A percentile compares a stretch with the other conserved stretches of the same genome.
Conservation (phyloP, 1,139 yeast species). For the Suhomyces coccinellae region DNA sequence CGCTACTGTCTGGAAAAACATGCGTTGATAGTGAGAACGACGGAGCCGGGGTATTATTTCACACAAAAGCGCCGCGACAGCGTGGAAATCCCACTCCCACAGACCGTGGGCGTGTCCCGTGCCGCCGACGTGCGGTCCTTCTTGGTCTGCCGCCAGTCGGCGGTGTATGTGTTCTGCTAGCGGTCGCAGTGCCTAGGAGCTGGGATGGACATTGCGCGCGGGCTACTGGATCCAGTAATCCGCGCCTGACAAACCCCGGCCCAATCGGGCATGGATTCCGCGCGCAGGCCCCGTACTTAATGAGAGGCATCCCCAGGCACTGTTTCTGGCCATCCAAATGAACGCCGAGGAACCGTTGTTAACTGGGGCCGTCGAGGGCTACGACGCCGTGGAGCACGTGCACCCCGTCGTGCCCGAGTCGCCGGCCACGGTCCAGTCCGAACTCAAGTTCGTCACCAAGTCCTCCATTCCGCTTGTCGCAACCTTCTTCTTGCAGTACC, state of each 20-base stretch:
- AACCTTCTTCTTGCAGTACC: constrained; percentile 38
- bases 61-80: constrained; percentile 4
- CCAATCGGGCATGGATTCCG: not conserved
- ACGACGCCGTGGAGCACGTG: not conserved
- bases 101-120: constrained; percentile 1
- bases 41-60: constrained; percentile 12
- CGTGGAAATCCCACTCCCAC: constrained; percentile 19
- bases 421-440: constrained; percentile 18
- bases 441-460: constrained; percentile 29
- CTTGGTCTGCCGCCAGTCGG: constrained; percentile 1
- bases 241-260: not conserved
- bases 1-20: constrained; percentile 4
- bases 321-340: constrained; percentile 17
- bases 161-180: constrained; percentile 8
- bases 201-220: too few relatives aligned
- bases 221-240: constrained; percentile 1
- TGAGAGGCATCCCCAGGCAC: not conserved
- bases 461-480: constrained; percentile 36
- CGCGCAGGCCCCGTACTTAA: not conserved
- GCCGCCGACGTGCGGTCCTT: constrained; percentile 4
- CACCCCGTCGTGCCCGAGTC: not conserved
- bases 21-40: constrained; percentile 2
- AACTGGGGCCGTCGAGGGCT: constrained; percentile 25
- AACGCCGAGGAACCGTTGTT: constrained; percentile 35
- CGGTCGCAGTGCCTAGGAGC: not conserved